Conservation (phyloP, 192 early-diverging fungal species). For the Oehlia diaphana region DNA sequence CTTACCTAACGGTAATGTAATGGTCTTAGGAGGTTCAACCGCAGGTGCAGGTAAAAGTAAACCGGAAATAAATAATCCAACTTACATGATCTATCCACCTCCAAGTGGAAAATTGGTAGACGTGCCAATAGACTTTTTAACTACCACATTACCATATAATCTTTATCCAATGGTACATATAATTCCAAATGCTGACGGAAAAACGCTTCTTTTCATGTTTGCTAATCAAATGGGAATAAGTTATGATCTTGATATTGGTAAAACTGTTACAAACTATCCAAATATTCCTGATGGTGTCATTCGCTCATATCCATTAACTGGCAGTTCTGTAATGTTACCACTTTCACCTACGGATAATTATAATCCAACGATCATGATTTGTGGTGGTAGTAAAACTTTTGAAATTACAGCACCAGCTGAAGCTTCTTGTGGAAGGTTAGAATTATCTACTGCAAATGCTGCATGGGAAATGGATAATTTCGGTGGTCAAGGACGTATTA, state of each 20-base stretch:
- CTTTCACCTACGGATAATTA: constrained; percentile 58
- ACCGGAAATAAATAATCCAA: constrained; percentile 48
- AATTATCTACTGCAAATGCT: constrained; percentile 42
- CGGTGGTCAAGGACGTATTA: constrained; percentile 36
- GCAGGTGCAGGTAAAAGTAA: constrained; percentile 44
- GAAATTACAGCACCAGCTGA: constrained; percentile 38
- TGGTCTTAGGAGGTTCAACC: constrained; percentile 58
- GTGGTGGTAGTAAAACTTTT: constrained; percentile 52
- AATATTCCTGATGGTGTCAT: constrained; percentile 42
- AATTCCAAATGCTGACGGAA: constrained; percentile 37
- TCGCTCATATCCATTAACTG: constrained; percentile 58
- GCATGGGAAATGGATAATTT: constrained; percentile 51
- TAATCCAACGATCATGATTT: constrained; percentile 54
- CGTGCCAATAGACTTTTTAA: not conserved
- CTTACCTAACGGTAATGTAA: constrained; percentile 43
- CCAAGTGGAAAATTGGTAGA: constrained; percentile 30
- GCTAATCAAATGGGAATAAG: constrained; percentile 40
- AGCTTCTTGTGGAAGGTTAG: constrained; percentile 50
- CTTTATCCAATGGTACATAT: constrained; percentile 41
- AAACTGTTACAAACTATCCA: constrained; percentile 40
- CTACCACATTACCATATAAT: constrained; percentile 9
- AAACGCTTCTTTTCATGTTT: constrained; percentile 34
- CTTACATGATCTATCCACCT: constrained; percentile 40
- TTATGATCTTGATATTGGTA: constrained; percentile 30
- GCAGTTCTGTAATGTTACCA: constrained; percentile 53